phyloP scores from a whole-genome alignment of 495 filamentous ascomycete species.

The Neurospora africana region DNA sequence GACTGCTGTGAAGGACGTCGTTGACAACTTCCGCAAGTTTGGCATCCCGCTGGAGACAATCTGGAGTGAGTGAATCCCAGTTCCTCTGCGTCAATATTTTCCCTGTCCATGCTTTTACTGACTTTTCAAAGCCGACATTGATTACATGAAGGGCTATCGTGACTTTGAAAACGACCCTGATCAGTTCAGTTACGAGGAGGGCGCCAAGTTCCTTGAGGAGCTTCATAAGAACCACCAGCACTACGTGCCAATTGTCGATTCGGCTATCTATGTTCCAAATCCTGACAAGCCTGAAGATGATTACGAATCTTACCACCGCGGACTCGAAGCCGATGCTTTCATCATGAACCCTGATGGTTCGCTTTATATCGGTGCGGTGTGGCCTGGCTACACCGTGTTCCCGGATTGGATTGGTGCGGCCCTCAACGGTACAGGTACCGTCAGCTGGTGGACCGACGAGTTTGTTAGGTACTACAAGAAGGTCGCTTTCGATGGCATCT shows the following conservation, averaged over 20 bases:
- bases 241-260: constrained; percentile 78
- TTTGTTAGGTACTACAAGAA: constrained; percentile 50
- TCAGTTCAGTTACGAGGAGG: constrained; percentile 52
- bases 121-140: constrained; percentile 60
- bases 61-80: constrained; percentile 39
- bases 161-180: constrained; percentile 68
- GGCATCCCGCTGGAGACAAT: constrained; percentile 74
- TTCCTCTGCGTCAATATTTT: neutral
- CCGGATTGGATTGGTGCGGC: constrained; percentile 47
- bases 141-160: constrained; percentile 61
- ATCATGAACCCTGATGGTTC: constrained; percentile 57
- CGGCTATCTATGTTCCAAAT: constrained; percentile 69
- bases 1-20: constrained; percentile 62
- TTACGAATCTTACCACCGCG: constrained; percentile 58
- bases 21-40: constrained; percentile 61
- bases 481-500: constrained; percentile 67
- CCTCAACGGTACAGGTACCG: constrained; percentile 46
- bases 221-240: constrained; percentile 61
- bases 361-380: constrained; percentile 70
- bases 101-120: constrained; percentile 32
- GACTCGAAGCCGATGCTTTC: constrained; percentile 54
- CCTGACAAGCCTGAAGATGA: constrained; percentile 60
- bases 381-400: constrained; percentile 71
- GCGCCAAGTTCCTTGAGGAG: constrained; percentile 52
- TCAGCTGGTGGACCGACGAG: constrained; percentile 64